Evolutionary conservation across 108 stramenopile species (phyloP).

Genomic region (Nannochloropsis gaditana): DNA sequence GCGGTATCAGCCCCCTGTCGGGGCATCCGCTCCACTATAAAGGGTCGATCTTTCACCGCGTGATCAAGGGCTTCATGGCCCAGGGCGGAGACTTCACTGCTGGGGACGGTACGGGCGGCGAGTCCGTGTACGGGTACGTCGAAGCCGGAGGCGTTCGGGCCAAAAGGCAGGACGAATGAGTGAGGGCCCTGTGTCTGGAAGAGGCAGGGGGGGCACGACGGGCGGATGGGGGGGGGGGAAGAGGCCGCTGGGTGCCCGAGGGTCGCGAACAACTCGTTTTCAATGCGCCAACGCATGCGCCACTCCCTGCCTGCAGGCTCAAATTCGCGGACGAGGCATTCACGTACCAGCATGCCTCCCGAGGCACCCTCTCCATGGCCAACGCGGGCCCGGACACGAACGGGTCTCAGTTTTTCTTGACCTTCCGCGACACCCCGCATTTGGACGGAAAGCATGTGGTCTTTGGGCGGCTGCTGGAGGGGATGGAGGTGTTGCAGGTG

Average conservation of each 20-base stretch:
- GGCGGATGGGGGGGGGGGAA: too few species aligned
- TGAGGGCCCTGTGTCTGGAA: too few species aligned
- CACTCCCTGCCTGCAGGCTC: background rate
- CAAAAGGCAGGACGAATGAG: background rate
- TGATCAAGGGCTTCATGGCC: slow-evolving; percentile 89
- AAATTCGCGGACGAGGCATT: slow-evolving; percentile 61
- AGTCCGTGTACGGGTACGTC: slow-evolving; percentile 59
- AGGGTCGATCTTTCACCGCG: slow-evolving; percentile 84
- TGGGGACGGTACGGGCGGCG: slow-evolving; percentile 69
- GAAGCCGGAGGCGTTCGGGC: slow-evolving; percentile 16
- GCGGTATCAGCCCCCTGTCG: slow-evolving; percentile 9
- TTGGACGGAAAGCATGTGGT: slow-evolving; percentile 64
- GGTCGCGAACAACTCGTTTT: too few species aligned
- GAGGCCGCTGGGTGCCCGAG: too few species aligned
- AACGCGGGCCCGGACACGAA: slow-evolving; percentile 86
- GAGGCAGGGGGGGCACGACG: too few species aligned
- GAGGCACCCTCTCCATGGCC: slow-evolving; percentile 70
- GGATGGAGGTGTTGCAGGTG: slow-evolving; percentile 72
- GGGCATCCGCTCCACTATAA: slow-evolving; percentile 71
- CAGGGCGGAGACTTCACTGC: slow-evolving; percentile 88
- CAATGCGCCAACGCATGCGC: too few species aligned
- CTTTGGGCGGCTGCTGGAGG: slow-evolving; percentile 70
- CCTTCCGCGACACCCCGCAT: slow-evolving; percentile 35
- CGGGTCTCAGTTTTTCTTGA: slow-evolving; percentile 83
- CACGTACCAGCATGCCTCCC: slow-evolving; percentile 58